Conservation (phyloP, 345 rosid genomes). For the Acer yangbiense region DNA sequence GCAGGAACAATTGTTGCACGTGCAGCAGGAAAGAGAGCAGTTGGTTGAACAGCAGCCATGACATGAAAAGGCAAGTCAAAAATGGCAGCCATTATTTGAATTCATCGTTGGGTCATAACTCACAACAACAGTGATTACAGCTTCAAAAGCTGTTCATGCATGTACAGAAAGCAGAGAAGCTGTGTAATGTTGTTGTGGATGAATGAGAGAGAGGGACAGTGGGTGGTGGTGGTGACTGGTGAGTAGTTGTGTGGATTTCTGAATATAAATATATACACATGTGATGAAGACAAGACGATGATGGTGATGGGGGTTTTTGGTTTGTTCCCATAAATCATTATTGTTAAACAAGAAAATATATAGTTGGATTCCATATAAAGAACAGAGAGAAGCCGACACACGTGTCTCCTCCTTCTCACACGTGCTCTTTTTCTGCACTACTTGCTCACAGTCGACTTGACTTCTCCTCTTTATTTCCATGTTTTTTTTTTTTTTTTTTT, state of each 20-base stretch:
- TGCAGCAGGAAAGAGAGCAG: constrained; percentile 3
- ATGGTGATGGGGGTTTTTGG: neutral
- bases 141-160: constrained; percentile 7
- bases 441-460: neutral
- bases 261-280: constrained; percentile 9
- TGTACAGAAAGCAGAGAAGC: neutral
- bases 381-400: neutral
- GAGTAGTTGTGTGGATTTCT: constrained; percentile 2
- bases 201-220: neutral
- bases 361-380: neutral
- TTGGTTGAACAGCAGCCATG: constrained; percentile 1
- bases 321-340: constrained; percentile 13
- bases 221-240: constrained; percentile 3
- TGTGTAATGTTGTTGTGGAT: neutral
- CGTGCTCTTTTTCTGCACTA: neutral
- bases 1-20: constrained; percentile 6
- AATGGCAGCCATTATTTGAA: constrained; percentile 22
- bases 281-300: constrained; percentile 38
- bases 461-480: neutral
- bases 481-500: too few relatives aligned
- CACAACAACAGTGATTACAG: neutral
- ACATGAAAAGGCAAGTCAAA: constrained; percentile 10
- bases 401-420: neutral
- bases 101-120: constrained; percentile 25
- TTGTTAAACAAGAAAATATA: constrained; percentile 1